These are phyloP conservation scores for Hanseniaspora clermontiae DNA, from an alignment of 805 yeast species.

Conservation along the genomic window DNA sequence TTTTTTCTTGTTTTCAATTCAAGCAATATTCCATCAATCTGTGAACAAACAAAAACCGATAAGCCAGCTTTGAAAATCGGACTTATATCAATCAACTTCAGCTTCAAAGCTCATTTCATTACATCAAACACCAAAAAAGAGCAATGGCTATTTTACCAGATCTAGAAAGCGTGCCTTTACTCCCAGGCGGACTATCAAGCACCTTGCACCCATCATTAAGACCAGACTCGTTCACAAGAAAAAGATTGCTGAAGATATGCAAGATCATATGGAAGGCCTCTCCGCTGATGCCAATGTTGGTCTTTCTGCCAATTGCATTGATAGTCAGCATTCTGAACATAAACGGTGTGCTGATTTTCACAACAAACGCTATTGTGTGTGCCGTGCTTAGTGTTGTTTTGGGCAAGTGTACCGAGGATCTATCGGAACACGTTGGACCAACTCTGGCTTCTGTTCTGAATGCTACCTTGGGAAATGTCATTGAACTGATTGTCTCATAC, in stretches of 20 bases:
- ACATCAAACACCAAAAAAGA: background rate
- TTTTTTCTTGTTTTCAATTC: background rate
- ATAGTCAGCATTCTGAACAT: constrained; percentile 39
- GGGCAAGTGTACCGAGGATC: constrained; percentile 87
- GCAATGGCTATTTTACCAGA: background rate
- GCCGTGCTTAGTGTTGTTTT: constrained; percentile 58
- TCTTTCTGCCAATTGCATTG: constrained; percentile 88
- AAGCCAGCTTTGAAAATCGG: no score
- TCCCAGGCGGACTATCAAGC: constrained; percentile 7
- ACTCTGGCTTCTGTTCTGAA: constrained; percentile 87
- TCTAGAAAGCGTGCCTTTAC: constrained; percentile 4
- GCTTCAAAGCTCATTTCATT: background rate
- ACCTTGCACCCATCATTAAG: constrained; percentile 12
- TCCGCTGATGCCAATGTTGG: constrained; percentile 60
- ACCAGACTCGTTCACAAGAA: constrained; percentile 12
- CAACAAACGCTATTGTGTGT: constrained; percentile 78
- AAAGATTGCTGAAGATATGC: constrained; percentile 21
- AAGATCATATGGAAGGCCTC: constrained; percentile 37
- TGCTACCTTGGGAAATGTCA: constrained; percentile 97
- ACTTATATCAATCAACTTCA: no score
- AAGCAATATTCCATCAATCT: background rate
- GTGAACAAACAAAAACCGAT: background rate
- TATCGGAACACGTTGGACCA: constrained; percentile 77
- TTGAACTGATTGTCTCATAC: constrained; percentile 85
- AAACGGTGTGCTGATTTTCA: constrained; percentile 64